These are phyloP conservation scores for Colletotrichum tamarilloi DNA, from an alignment of 2,329 filamentous ascomycete genomes.

Conservation along the genomic window DNA sequence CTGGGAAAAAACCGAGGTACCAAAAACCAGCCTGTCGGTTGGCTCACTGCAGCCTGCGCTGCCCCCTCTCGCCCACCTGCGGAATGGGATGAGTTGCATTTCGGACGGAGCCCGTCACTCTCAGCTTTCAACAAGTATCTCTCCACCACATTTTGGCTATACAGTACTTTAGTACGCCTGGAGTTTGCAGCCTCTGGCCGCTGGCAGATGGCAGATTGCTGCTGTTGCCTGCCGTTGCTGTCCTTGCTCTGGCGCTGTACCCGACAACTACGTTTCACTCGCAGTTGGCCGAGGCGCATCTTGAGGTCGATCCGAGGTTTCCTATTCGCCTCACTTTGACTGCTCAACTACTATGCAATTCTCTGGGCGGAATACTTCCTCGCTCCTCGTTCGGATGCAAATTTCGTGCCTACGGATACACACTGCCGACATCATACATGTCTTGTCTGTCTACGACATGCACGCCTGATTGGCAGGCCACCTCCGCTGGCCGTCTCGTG, in stretches of 20 bases:
- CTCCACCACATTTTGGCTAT: neutral
- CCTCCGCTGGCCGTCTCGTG: conserved; percentile 16
- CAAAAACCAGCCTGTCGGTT: neutral
- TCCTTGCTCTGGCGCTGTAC: neutral
- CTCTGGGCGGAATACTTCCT: neutral
- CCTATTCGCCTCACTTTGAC: conserved; percentile 14
- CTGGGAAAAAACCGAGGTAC: conserved; percentile 11
- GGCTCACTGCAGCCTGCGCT: neutral
- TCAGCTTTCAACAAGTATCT: neutral
- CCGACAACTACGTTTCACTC: conserved; percentile 19
- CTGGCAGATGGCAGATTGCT: neutral
- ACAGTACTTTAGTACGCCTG: neutral
- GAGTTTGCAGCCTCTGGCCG: neutral
- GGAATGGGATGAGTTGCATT: neutral
- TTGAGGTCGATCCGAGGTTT: neutral
- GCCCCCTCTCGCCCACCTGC: neutral
- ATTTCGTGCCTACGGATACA: neutral
- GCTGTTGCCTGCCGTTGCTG: neutral
- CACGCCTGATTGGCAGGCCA: neutral
- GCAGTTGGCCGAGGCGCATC: conserved; percentile 11
- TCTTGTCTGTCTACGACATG: neutral
- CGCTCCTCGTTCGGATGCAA: neutral
- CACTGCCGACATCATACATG: neutral
- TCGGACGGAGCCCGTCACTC: neutral
- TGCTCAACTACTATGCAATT: neutral